phyloP scores from a whole-genome alignment of 2,329 filamentous ascomycete species.

The Venturia aucupariae region DNA sequence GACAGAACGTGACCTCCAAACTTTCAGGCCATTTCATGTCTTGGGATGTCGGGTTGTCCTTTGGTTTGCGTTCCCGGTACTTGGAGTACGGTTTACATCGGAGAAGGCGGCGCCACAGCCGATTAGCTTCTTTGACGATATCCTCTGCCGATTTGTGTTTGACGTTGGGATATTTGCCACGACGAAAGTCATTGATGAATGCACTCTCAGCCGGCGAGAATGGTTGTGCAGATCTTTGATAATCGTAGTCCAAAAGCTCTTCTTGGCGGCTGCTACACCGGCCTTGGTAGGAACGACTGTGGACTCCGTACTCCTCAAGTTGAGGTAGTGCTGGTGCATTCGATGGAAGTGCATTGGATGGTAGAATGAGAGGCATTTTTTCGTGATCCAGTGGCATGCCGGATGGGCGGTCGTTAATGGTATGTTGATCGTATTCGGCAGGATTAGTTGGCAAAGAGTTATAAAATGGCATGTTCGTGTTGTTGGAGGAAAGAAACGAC shows the following conservation, averaged over 20 bases:
- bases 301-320: background rate
- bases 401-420: constrained; percentile 11
- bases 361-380: constrained; percentile 30
- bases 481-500: background rate
- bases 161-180: constrained; percentile 19
- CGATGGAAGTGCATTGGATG: constrained; percentile 34
- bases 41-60: constrained; percentile 21
- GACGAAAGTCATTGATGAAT: constrained; percentile 22
- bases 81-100: constrained; percentile 28
- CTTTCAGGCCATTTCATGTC: constrained; percentile 36
- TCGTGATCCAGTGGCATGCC: constrained; percentile 15
- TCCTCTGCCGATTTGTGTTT: constrained; percentile 6
- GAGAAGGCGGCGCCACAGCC: background rate
- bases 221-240: constrained; percentile 10
- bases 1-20: constrained; percentile 39
- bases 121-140: background rate
- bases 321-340: constrained; percentile 20
- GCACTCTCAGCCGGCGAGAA: constrained; percentile 19
- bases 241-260: constrained; percentile 21
- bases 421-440: background rate
- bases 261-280: constrained; percentile 33
- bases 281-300: constrained; percentile 27
- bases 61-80: constrained; percentile 34
- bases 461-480: constrained; percentile 3
- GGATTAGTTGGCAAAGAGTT: background rate